Evolutionary conservation across 495 filamentous ascomycete genomes (phyloP).

Genomic region (Neurospora sp.): DNA sequence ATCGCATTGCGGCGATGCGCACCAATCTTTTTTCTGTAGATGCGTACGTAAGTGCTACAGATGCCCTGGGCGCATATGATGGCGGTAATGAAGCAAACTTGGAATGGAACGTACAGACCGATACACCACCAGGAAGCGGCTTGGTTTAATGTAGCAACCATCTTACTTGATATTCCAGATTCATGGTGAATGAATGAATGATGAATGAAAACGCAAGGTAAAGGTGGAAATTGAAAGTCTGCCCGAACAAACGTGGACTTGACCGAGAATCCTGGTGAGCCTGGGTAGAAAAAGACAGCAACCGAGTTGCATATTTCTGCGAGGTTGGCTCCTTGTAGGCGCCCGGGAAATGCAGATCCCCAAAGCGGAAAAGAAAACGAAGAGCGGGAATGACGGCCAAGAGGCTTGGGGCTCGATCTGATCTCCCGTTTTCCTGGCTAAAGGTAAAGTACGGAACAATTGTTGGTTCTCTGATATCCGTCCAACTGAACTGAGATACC

Average conservation of each 20-base stretch:
- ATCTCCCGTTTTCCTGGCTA: neutral
- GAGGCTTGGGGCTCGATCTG: neutral
- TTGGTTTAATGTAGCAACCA: neutral
- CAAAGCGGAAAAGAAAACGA: neutral
- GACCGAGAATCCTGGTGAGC: neutral
- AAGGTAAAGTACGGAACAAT: neutral
- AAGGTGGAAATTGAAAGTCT: neutral
- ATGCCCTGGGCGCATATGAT: neutral
- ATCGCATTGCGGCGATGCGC: neutral
- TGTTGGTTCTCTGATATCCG: neutral
- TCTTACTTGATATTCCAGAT: neutral
- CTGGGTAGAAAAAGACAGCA: neutral
- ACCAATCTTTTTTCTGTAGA: neutral
- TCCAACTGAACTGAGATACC: neutral
- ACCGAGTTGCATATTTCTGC: neutral
- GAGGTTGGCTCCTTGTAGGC: neutral
- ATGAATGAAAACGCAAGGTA: neutral
- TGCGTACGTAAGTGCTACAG: neutral
- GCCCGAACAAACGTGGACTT: neutral
- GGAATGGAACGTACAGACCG: neutral
- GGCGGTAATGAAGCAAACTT: neutral
- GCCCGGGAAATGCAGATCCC: neutral
- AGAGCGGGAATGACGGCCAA: neutral
- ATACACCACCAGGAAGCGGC: neutral
- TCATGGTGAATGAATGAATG: neutral